phyloP scores from a whole-genome alignment of 2,329 filamentous ascomycete genomes.

The Epichloe typhina region DNA sequence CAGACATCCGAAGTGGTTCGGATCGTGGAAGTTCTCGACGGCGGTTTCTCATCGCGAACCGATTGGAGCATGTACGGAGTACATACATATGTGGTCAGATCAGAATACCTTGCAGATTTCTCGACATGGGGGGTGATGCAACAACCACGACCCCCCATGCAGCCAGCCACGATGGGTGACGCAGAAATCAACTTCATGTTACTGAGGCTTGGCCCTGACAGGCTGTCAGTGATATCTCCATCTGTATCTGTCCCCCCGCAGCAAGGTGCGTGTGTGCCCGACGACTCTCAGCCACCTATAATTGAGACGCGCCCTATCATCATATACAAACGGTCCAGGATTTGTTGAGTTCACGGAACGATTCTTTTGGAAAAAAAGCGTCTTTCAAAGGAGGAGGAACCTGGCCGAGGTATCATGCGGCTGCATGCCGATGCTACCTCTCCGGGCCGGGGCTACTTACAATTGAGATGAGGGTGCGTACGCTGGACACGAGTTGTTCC shows the following conservation, averaged over 20 bases:
- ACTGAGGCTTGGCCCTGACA: background rate
- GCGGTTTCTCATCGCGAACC: background rate
- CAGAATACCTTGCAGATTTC: slow-evolving; percentile 2
- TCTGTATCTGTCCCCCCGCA: background rate
- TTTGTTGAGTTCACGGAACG: background rate
- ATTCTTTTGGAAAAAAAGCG: background rate
- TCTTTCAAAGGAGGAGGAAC: background rate
- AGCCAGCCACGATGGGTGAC: slow-evolving; percentile 4
- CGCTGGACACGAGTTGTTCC: no score
- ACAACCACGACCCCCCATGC: background rate
- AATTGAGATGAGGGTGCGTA: background rate
- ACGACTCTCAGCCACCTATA: slow-evolving; percentile 2
- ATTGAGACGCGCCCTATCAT: background rate
- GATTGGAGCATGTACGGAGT: background rate
- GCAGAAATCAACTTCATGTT: background rate
- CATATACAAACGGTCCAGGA: background rate
- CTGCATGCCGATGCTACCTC: background rate
- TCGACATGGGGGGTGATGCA: slow-evolving; percentile 1
- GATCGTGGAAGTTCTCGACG: background rate
- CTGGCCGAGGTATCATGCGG: background rate
- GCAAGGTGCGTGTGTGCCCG: background rate
- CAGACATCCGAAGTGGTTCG: background rate
- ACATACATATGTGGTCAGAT: background rate
- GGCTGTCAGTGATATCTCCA: slow-evolving; percentile 2
- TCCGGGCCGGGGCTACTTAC: background rate